phyloP scores from a whole-genome alignment of 2,329 filamentous ascomycete genomes.

The Calonectria pseudoreteaudii region DNA sequence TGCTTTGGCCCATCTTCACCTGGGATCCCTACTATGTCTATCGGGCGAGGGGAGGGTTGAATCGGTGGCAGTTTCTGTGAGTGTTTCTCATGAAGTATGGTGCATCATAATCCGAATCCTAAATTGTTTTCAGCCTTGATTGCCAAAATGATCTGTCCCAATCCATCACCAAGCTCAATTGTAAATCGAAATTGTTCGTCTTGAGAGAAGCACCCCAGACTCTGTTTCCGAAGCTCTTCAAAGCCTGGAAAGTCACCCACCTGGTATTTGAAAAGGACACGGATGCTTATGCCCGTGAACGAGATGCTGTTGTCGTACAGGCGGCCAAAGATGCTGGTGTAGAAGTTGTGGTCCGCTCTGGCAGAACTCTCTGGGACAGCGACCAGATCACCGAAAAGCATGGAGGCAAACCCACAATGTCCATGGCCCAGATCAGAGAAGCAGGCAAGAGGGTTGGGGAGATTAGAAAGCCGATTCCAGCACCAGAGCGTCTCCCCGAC shows the following conservation, averaged over 20 bases:
- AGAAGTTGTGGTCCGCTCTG: conserved; percentile 71
- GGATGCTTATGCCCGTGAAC: conserved; percentile 75
- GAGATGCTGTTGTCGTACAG: conserved; percentile 70
- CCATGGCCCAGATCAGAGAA: conserved; percentile 73
- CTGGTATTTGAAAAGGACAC: conserved; percentile 85
- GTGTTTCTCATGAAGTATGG: conserved; percentile 23
- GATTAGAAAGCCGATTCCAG: conserved; percentile 70
- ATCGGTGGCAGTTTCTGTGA: conserved; percentile 80
- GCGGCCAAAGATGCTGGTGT: conserved; percentile 75
- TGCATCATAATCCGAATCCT: neutral
- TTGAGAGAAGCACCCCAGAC: conserved; percentile 79
- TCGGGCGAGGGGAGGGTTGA: conserved; percentile 74
- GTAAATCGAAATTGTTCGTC: conserved; percentile 77
- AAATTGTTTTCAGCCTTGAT: conserved; percentile 65
- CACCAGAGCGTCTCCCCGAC: conserved; percentile 71
- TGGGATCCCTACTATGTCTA: conserved; percentile 88
- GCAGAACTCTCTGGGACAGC: conserved; percentile 79
- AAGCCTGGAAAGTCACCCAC: conserved; percentile 79
- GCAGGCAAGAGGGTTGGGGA: conserved; percentile 73
- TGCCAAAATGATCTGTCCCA: conserved; percentile 78
- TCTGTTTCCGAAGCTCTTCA: conserved; percentile 78
- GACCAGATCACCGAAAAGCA: conserved; percentile 76
- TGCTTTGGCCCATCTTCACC: conserved; percentile 81
- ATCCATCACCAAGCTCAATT: conserved; percentile 76
- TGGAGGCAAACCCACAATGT: conserved; percentile 79